Base-by-base conservation (phyloP, 1,284 basidiomycete genomes). In the Ceratobasidium sp. region DNA sequence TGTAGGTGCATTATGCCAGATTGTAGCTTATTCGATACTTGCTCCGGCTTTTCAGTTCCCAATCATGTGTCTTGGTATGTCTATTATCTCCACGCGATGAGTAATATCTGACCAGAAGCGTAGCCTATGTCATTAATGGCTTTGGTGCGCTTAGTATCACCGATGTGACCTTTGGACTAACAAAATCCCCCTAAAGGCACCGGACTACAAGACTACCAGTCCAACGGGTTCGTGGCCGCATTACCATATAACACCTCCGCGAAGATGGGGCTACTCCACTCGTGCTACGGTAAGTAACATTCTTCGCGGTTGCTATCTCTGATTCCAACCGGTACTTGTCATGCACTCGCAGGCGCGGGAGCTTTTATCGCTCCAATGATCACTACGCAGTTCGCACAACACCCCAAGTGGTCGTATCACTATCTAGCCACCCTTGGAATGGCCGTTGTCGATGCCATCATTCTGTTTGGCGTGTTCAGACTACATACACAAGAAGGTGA, bases 401-500 rank as follows among this genome's bases (percentile, higher is more conserved):
- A 65, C 41, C 62, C 64, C 16, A 65, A 66, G 33, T 81, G 80
- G 80, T 78, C 78, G 14, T 80, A 78, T 59, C 77, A 79, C 38
- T 81, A 80, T 48, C 67, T 79, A 30, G 77, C 77, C 14, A 57
- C 79, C 0, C 44, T 78, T 44, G 66, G 65, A 14, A 64, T 79
- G 23, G 76, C 79, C 3, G 16, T 77, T 16, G n/a, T 81, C 23
- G 84, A 83, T 20, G 77, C 79, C 5, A 20, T 80, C 4, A 7
- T 80, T 30, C 77, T 86, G 3, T 52, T 83, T 23, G 23, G 80
- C 10, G 82, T 84, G 5, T 86, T 86, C 81, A 78, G 81, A 23
- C 69, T 83, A 8, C 81, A 84, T 65, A 84, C 83, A 3, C 85
- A 73, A 62, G 69, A 73, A 73, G 55, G 69, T 73, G 30, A 46